Conservation (phyloP, 1,139 yeast genomes). For the Hansenula anomala region DNA sequence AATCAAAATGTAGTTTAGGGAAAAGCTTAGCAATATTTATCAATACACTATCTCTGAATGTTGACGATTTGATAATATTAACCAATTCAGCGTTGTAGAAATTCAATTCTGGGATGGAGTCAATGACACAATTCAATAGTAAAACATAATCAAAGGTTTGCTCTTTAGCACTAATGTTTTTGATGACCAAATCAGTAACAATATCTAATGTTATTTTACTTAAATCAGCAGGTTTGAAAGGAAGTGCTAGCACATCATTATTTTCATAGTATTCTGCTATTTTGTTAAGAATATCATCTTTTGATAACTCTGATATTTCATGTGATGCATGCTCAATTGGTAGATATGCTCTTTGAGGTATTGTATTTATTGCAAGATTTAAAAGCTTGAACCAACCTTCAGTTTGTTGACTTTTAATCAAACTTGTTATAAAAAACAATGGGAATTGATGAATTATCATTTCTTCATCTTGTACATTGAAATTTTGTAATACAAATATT, state of each 20-base stretch:
- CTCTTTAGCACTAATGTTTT: constrained; percentile 19
- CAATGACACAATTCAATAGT: constrained; percentile 39
- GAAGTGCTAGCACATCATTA: constrained; percentile 28
- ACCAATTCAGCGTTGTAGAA: constrained; percentile 10
- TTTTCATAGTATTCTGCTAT: constrained; percentile 29
- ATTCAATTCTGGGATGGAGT: constrained; percentile 40
- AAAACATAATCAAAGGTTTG: constrained; percentile 28
- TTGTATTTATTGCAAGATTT: constrained; percentile 36
- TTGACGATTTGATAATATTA: constrained; percentile 4
- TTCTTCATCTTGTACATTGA: constrained; percentile 81
- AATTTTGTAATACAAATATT: constrained; percentile 54
- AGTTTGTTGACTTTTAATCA: constrained; percentile 23
- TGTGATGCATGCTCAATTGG: constrained; percentile 37
- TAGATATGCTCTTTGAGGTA: constrained; percentile 56
- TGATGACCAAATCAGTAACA: constrained; percentile 32
- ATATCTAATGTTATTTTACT: constrained; percentile 36
- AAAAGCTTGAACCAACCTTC: constrained; percentile 33
- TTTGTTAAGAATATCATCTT: constrained; percentile 22
- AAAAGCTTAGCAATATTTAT: constrained; percentile 14
- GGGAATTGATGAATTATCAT: constrained; percentile 78
- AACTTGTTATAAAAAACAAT: constrained; percentile 48
- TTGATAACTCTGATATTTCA: constrained; percentile 4
- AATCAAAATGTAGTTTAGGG: constrained; percentile 12
- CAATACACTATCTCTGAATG: constrained; percentile 6
- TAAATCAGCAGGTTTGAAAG: constrained; percentile 41